Base-by-base conservation (phyloP, 495 filamentous ascomycete genomes). In the Entonaema liquescens region DNA sequence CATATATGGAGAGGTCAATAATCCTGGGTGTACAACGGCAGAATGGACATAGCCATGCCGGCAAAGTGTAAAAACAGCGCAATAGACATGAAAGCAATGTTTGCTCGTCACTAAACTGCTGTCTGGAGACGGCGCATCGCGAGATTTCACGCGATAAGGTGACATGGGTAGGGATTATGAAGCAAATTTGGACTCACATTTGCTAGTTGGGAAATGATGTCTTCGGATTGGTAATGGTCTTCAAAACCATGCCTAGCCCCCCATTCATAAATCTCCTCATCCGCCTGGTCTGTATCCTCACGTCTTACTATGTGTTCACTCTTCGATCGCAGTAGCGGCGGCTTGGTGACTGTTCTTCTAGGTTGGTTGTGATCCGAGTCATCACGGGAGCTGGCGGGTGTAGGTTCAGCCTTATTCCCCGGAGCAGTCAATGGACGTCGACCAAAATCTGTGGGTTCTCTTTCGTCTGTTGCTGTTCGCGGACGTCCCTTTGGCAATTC, bases 231-330 rank as follows among this genome's bases (percentile, higher is more conserved):
- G 68, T 91, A 90, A 72, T 91, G 89, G 65, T 88, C 87, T 68
- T 90, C 89, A 75, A 91, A 91, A 5, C 89, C 89, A 77, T 91
- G 89, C 19, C 89, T 80, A 44, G 85, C 84, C 23, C 86, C 86
- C 81, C 82, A 84, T 62, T 85, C 85, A 58, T 80, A 77, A 3
- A 79, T 72, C 29, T 83, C 79, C 21, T 81, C 77, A 6, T 80
- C 77, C 19, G 75, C 47, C 15, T 79, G 76, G 3, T 83, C 79
- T 35, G 62, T 50, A 7, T 80, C 79, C 38, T 84, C 81, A 29
- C 74, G 77, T 65, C 79, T 81, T 53, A 87, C 83, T 4, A 85
- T 88, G 79, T 88, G 89, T 69, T 94, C 91, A 77, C 89, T 94
- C 77, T 87, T 92, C 29, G 91, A 89, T 68, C 92, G 84, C 57